Conservation (phyloP, 1,139 yeast species). For the Hemisphaericaspora subhashii region DNA sequence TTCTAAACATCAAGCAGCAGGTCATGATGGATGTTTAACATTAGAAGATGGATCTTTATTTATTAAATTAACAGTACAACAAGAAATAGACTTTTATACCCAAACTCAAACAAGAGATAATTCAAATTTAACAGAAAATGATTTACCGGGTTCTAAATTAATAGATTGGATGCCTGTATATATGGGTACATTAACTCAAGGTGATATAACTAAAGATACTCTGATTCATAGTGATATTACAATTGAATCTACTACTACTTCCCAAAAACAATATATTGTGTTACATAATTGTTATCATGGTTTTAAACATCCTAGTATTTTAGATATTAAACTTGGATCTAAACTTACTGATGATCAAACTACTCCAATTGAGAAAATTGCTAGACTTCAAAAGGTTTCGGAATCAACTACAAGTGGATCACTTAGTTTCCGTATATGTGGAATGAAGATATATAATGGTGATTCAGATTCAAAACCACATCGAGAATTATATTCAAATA, state of each 20-base stretch:
- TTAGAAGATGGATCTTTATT: conserved; percentile 60
- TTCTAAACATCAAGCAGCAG: conserved; percentile 68
- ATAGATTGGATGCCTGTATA: conserved; percentile 54
- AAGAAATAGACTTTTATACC: conserved; percentile 74
- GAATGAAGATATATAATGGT: conserved; percentile 63
- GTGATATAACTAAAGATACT: conserved; percentile 19
- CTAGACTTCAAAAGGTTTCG: conserved; percentile 64
- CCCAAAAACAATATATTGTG: conserved; percentile 48
- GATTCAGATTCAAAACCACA: conserved; percentile 4
- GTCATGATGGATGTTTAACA: conserved; percentile 79
- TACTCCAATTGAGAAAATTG: conserved; percentile 58
- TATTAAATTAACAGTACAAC: conserved; percentile 62
- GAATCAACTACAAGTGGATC: conserved; percentile 76
- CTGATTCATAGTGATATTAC: background rate
- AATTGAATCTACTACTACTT: background rate
- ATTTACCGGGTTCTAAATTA: conserved; percentile 35
- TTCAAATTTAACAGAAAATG: conserved; percentile 14
- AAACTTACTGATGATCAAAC: conserved; percentile 60
- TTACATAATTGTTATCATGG: conserved; percentile 69
- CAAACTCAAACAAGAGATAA: conserved; percentile 22
- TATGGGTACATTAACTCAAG: conserved; percentile 38
- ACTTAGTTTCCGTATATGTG: conserved; percentile 76
- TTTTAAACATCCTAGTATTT: conserved; percentile 62
- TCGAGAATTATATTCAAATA: conserved; percentile 17
- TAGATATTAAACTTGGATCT: conserved; percentile 84